Evolutionary conservation across 2,329 filamentous ascomycete species (phyloP).

Genomic region (Epicoccum nigrum): DNA sequence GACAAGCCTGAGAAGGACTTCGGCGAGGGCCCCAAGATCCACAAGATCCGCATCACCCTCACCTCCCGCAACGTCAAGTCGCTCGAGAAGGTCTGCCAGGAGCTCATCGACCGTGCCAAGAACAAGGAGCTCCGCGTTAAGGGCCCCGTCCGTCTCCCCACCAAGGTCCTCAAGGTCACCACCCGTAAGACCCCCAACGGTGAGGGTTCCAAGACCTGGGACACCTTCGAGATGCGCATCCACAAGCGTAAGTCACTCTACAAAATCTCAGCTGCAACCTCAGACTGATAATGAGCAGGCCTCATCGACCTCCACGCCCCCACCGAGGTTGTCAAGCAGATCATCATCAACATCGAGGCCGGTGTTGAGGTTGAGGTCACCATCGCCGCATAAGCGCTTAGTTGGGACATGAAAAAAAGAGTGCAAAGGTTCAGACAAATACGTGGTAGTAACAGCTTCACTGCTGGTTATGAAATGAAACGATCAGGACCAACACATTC

Average conservation of each 20-base stretch:
- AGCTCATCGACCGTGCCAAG: slow-evolving; percentile 98
- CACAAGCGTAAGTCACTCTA: slow-evolving; percentile 73
- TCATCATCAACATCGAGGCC: slow-evolving; percentile 95
- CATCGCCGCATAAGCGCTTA: slow-evolving; percentile 72
- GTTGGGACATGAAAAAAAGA: slow-evolving; percentile 24
- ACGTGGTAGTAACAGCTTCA: slow-evolving; percentile 38
- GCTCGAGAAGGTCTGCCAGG: slow-evolving; percentile 88
- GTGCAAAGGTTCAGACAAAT: slow-evolving; percentile 23
- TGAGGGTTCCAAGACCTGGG: slow-evolving; percentile 99
- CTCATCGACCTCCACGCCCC: slow-evolving; percentile 98
- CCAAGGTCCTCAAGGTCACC: slow-evolving; percentile 95
- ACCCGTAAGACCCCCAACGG: slow-evolving; percentile 99
- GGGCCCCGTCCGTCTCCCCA: slow-evolving; percentile 96
- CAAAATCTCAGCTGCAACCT: not conserved
- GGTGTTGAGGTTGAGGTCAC: slow-evolving; percentile 94
- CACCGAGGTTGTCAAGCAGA: slow-evolving; percentile 96
- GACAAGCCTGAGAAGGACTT: slow-evolving; percentile 92
- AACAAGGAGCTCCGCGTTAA: slow-evolving; percentile 98
- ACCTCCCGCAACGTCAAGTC: slow-evolving; percentile 92
- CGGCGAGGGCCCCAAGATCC: slow-evolving; percentile 91
- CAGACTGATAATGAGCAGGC: slow-evolving; percentile 24
- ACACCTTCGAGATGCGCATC: slow-evolving; percentile 98
- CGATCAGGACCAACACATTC: slow-evolving; percentile 22
- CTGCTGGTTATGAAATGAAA: slow-evolving; percentile 33
- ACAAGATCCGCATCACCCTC: slow-evolving; percentile 98